These are phyloP conservation scores for Diplodia seriata DNA, from an alignment of 2,329 filamentous ascomycete species.

Conservation along the genomic window DNA sequence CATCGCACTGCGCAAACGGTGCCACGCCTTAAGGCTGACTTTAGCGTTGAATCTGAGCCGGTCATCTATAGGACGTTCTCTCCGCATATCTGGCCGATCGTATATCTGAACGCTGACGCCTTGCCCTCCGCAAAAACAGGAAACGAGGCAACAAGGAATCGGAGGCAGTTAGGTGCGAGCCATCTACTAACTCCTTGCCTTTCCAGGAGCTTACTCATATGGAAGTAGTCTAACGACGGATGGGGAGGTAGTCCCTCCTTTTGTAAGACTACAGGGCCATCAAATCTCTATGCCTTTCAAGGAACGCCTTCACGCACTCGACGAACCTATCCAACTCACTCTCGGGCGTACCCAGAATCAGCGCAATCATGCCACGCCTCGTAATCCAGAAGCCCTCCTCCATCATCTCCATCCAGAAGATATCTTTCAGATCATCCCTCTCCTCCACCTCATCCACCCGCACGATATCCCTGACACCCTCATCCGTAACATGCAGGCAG, in stretches of 20 bases:
- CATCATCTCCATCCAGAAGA: conserved; percentile 50
- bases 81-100: conserved; percentile 2
- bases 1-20: neutral
- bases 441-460: conserved; percentile 41
- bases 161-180: neutral
- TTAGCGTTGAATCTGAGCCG: neutral
- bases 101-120: neutral
- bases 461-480: conserved; percentile 41
- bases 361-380: conserved; percentile 45
- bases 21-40: neutral
- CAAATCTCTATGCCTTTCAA: conserved; percentile 35
- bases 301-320: conserved; percentile 36
- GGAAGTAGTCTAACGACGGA: neutral
- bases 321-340: conserved; percentile 46
- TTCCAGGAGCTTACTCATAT: neutral
- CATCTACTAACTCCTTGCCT: neutral
- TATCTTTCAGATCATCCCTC: conserved; percentile 41
- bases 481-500: conserved; percentile 46
- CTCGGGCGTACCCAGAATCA: conserved; percentile 46
- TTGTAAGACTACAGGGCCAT: neutral
- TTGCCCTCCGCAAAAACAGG: neutral
- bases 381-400: conserved; percentile 48
- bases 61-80: neutral
- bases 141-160: neutral
- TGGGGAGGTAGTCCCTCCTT: too few relatives aligned